These are phyloP conservation scores for Curvularia hawaiiensis DNA, from an alignment of 2,329 filamentous ascomycete genomes.

Conservation along the genomic window DNA sequence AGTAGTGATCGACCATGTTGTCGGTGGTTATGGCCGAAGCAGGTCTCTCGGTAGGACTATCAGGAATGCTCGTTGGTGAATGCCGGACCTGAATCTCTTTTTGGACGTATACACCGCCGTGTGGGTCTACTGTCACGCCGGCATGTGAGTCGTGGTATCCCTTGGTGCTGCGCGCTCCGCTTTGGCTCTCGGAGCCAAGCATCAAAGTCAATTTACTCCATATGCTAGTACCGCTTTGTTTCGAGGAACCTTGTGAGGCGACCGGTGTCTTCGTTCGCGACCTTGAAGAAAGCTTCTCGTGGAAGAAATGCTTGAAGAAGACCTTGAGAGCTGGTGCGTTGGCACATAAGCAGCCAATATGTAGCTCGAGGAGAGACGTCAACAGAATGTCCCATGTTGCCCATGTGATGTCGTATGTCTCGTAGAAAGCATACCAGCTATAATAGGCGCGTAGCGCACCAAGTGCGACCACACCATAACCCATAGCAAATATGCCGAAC, in stretches of 20 bases:
- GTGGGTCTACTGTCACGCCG: constrained; percentile 25
- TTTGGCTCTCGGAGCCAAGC: constrained; percentile 12
- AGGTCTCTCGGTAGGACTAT: background rate
- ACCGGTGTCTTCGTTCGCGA: constrained; percentile 10
- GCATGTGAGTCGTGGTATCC: constrained; percentile 35
- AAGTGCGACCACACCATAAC: constrained; percentile 34
- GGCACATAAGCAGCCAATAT: constrained; percentile 39
- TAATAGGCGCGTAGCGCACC: constrained; percentile 35
- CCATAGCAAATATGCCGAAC: constrained; percentile 41
- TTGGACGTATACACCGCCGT: constrained; percentile 28
- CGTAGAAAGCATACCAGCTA: constrained; percentile 36
- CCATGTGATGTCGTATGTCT: constrained; percentile 41
- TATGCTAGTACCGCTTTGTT: constrained; percentile 5
- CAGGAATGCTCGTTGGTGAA: constrained; percentile 11
- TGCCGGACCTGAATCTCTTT: constrained; percentile 22
- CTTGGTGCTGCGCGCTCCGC: constrained; percentile 12
- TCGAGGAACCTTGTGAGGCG: background rate
- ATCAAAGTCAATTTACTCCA: constrained; percentile 17
- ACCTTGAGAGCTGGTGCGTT: constrained; percentile 40
- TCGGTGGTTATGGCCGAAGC: background rate
- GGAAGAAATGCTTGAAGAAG: constrained; percentile 41
- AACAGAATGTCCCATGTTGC: constrained; percentile 27
- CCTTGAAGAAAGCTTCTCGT: constrained; percentile 24
- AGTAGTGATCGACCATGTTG: constrained; percentile 16
- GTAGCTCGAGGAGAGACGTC: constrained; percentile 33